Evolutionary conservation across 2,329 filamentous ascomycete genomes (phyloP).

Genomic region (Ceratocystis lukuohia): DNA sequence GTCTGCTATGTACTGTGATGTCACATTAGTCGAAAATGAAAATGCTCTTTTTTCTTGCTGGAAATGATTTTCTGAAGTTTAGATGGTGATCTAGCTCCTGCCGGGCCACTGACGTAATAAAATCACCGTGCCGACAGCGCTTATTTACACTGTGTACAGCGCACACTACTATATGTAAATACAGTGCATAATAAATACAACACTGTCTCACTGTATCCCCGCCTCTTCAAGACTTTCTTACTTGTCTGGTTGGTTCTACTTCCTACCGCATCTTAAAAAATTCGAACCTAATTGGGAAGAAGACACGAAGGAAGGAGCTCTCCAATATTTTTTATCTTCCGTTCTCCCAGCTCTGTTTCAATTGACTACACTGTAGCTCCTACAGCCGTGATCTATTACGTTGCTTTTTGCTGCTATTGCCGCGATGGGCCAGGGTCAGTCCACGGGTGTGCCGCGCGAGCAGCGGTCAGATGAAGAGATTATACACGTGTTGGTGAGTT

Average conservation of each 20-base stretch:
- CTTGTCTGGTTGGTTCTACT: too few relatives aligned
- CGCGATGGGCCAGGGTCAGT: constrained; percentile 11
- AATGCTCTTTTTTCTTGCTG: neutral
- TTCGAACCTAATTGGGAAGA: too few relatives aligned
- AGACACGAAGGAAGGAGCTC: too few relatives aligned
- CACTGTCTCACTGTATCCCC: neutral
- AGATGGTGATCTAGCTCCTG: neutral
- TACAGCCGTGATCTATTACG: too few relatives aligned
- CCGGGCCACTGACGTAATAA: constrained; percentile 1
- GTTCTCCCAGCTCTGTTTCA: too few relatives aligned
- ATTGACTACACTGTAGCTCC: too few relatives aligned
- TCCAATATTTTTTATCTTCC: too few relatives aligned
- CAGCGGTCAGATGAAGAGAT: constrained; percentile 10
- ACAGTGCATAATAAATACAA: neutral
- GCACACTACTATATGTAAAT: neutral
- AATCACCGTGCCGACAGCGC: neutral
- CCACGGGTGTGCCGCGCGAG: neutral
- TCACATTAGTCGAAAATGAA: neutral
- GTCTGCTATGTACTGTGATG: too few relatives aligned
- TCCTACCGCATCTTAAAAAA: too few relatives aligned
- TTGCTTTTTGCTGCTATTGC: neutral
- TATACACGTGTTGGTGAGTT: constrained; percentile 10
- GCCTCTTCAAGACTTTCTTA: too few relatives aligned
- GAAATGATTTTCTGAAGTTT: neutral
- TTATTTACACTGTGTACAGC: neutral